Conservation (phyloP, 1,284 basidiomycete genomes). For the Fomitopsis pinicola region DNA sequence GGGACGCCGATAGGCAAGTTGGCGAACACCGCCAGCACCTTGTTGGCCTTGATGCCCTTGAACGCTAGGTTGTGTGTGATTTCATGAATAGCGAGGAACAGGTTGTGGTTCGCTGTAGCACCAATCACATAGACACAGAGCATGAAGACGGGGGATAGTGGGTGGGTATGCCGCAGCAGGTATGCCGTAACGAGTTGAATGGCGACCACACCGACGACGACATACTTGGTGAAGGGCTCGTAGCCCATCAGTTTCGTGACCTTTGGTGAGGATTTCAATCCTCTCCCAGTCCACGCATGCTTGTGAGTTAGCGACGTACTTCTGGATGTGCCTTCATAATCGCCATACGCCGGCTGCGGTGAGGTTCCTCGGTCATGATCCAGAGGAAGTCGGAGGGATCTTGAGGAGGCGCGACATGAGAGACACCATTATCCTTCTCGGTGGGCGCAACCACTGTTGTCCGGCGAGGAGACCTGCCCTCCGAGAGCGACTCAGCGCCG, state of each 20-base stretch:
- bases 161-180: constrained; percentile 59
- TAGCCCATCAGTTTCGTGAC: constrained; percentile 95
- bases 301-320: constrained; percentile 36
- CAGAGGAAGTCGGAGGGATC: constrained; percentile 85
- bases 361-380: constrained; percentile 97
- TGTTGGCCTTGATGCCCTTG: constrained; percentile 79
- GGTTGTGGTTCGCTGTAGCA: constrained; percentile 95
- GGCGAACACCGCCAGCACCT: constrained; percentile 83
- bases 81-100: constrained; percentile 97
- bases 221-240: constrained; percentile 86
- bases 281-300: not conserved
- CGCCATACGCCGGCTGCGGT: constrained; percentile 80
- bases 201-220: constrained; percentile 76
- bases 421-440: constrained; percentile 35
- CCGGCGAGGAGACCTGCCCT: constrained; percentile 57
- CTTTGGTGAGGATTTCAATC: constrained; percentile 31
- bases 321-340: constrained; percentile 96
- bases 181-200: constrained; percentile 73
- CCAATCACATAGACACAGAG: constrained; percentile 83
- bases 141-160: constrained; percentile 73
- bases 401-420: constrained; percentile 51
- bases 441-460: constrained; percentile 43
- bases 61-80: constrained; percentile 99
- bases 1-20: constrained; percentile 94
- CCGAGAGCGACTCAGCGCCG: constrained; percentile 69